Conservation (phyloP, 2,329 filamentous ascomycete species). For the Bisporella sp. region DNA sequence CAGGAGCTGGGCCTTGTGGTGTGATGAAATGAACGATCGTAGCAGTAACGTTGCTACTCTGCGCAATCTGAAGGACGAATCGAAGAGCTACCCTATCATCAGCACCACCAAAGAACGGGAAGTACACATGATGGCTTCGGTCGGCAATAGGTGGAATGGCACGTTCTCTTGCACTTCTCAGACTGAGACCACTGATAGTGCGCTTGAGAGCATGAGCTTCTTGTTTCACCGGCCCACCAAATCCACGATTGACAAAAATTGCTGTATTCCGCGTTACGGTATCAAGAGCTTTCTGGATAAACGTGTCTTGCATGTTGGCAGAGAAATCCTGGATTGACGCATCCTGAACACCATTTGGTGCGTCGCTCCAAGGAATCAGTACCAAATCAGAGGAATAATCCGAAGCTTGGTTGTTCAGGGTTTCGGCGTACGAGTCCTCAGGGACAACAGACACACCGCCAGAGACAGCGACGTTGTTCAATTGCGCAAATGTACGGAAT, state of each 20-base stretch:
- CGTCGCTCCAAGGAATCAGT: constrained; percentile 84
- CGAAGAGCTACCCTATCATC: constrained; percentile 77
- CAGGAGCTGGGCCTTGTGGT: constrained; percentile 14
- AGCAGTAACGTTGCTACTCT: constrained; percentile 70
- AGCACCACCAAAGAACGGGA: constrained; percentile 77
- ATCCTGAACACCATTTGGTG: constrained; percentile 65
- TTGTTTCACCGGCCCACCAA: constrained; percentile 42
- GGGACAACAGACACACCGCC: constrained; percentile 77
- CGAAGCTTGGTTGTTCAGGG: constrained; percentile 61
- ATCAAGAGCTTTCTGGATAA: constrained; percentile 62
- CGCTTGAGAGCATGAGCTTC: constrained; percentile 33
- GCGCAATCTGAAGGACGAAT: constrained; percentile 76
- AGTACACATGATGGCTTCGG: constrained; percentile 74
- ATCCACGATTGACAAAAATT: constrained; percentile 71
- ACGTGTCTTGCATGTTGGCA: constrained; percentile 59
- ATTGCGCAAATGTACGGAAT: constrained; percentile 79
- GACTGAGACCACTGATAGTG: constrained; percentile 48
- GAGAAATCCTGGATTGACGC: constrained; percentile 47
- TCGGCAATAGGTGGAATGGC: constrained; percentile 52
- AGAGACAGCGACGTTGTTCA: constrained; percentile 76
- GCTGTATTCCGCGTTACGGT: constrained; percentile 61
- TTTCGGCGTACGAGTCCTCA: constrained; percentile 70
- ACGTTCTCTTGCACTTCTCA: constrained; percentile 52
- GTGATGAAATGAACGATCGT: constrained; percentile 59
- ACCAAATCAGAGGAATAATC: constrained; percentile 68